phyloP scores from a whole-genome alignment of 2,329 filamentous ascomycete genomes.

The Hypomyces rosellus region DNA sequence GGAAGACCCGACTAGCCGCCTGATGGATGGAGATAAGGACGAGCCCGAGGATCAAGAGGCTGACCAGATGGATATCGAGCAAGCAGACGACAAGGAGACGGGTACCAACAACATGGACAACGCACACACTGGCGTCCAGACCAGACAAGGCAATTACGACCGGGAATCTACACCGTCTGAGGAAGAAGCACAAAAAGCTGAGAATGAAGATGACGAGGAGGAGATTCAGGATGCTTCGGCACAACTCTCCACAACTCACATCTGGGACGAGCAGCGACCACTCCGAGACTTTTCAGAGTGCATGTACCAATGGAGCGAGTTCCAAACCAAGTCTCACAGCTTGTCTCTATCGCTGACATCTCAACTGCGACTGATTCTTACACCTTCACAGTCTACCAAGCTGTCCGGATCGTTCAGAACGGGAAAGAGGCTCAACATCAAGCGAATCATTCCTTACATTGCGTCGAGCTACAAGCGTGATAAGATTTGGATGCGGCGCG shows the following conservation, averaged over 20 bases:
- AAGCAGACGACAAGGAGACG: conserved; percentile 31
- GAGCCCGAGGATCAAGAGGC: conserved; percentile 36
- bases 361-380: conserved; percentile 90
- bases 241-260: conserved; percentile 67
- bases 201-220: conserved; percentile 44
- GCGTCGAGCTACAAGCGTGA: conserved; percentile 97
- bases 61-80: conserved; percentile 39
- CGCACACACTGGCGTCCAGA: conserved; percentile 53
- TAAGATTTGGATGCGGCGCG: conserved; percentile 99
- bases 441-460: conserved; percentile 98
- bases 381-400: conserved; percentile 90
- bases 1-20: conserved; percentile 40
- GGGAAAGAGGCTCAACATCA: conserved; percentile 97
- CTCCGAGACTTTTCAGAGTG: conserved; percentile 49
- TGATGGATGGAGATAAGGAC: conserved; percentile 47
- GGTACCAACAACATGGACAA: conserved; percentile 46
- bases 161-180: conserved; percentile 40
- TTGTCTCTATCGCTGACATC: conserved; percentile 87
- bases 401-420: conserved; percentile 95
- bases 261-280: conserved; percentile 41
- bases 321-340: conserved; percentile 76
- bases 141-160: conserved; percentile 52
- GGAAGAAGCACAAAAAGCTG: conserved; percentile 31
- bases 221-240: conserved; percentile 48
- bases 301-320: conserved; percentile 73